These are phyloP conservation scores for Colletotrichum destructivum DNA, from an alignment of 2,329 filamentous ascomycete species.

Conservation along the genomic window DNA sequence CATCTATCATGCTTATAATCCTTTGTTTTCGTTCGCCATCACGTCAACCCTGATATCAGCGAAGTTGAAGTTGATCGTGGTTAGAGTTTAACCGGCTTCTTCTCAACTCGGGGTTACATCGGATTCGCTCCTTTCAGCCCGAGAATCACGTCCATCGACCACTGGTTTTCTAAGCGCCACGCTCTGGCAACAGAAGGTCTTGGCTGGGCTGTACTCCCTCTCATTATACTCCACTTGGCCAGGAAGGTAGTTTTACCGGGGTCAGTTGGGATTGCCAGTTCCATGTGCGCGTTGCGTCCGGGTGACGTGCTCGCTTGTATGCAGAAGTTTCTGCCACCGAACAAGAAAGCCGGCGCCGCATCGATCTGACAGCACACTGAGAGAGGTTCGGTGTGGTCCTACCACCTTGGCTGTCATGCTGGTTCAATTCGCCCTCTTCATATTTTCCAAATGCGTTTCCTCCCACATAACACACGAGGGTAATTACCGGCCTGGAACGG, in stretches of 20 bases:
- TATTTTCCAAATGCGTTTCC: slow-evolving; percentile 79
- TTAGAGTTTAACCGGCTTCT: slow-evolving; percentile 79
- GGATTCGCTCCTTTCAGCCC: slow-evolving; percentile 80
- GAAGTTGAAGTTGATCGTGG: neutral
- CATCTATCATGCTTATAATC: slow-evolving; percentile 71
- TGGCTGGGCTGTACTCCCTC: slow-evolving; percentile 68
- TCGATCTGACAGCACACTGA: slow-evolving; percentile 68
- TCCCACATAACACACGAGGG: slow-evolving; percentile 73
- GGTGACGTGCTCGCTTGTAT: slow-evolving; percentile 50
- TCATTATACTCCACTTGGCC: slow-evolving; percentile 49
- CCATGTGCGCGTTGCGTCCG: slow-evolving; percentile 46
- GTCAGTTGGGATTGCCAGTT: slow-evolving; percentile 50
- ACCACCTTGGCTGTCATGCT: slow-evolving; percentile 71
- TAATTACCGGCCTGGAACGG: slow-evolving; percentile 63
- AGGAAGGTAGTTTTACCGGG: slow-evolving; percentile 51
- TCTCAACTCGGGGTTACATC: slow-evolving; percentile 76
- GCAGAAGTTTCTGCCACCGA: slow-evolving; percentile 64
- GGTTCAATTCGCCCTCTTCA: slow-evolving; percentile 72
- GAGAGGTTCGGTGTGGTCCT: slow-evolving; percentile 64
- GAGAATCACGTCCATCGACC: slow-evolving; percentile 75
- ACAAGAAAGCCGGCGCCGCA: slow-evolving; percentile 54
- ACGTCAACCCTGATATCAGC: too few species aligned
- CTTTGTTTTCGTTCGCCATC: slow-evolving; percentile 53
- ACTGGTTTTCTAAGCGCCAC: slow-evolving; percentile 77
- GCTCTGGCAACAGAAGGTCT: slow-evolving; percentile 76